Conservation (phyloP, 2,329 filamentous ascomycete genomes). For the Trichoderma brevicompactum region DNA sequence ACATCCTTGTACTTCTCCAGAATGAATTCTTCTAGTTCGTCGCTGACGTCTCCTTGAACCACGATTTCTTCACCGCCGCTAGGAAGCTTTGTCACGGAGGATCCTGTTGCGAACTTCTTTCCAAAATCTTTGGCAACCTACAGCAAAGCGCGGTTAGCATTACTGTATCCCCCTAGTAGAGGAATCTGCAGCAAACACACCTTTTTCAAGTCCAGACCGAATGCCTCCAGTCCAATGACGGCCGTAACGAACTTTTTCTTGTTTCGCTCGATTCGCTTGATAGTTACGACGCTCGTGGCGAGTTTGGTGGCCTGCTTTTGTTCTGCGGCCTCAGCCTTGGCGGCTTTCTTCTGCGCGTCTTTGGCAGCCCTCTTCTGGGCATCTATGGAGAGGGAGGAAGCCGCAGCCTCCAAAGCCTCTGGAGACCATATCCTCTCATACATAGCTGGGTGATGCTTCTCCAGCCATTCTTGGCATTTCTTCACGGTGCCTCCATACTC, state of each 20-base stretch:
- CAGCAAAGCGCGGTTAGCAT: no score
- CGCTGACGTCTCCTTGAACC: conserved; percentile 94
- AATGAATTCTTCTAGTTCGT: conserved; percentile 91
- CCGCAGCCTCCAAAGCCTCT: conserved; percentile 83
- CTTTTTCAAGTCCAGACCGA: conserved; percentile 93
- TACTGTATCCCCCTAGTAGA: background rate
- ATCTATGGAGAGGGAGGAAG: conserved; percentile 83
- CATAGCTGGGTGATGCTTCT: conserved; percentile 72
- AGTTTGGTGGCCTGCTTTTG: conserved; percentile 81
- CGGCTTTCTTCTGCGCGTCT: conserved; percentile 95
- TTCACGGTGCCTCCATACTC: conserved; percentile 96
- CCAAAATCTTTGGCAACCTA: conserved; percentile 89
- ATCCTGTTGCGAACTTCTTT: conserved; percentile 97
- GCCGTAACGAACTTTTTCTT: conserved; percentile 97
- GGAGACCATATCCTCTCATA: conserved; percentile 84
- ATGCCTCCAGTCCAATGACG: conserved; percentile 86
- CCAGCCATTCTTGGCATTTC: conserved; percentile 97
- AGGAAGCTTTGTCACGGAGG: conserved; percentile 85
- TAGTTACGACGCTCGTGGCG: conserved; percentile 79
- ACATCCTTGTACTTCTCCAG: conserved; percentile 87
- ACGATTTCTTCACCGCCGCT: conserved; percentile 94
- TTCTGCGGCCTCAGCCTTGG: conserved; percentile 88
- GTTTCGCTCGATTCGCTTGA: conserved; percentile 97
- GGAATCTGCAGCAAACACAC: conserved; percentile 37
- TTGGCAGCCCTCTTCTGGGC: conserved; percentile 94